phyloP scores from a whole-genome alignment of 139 green algal genomes.

The Chlorokybus atmophyticus region DNA sequence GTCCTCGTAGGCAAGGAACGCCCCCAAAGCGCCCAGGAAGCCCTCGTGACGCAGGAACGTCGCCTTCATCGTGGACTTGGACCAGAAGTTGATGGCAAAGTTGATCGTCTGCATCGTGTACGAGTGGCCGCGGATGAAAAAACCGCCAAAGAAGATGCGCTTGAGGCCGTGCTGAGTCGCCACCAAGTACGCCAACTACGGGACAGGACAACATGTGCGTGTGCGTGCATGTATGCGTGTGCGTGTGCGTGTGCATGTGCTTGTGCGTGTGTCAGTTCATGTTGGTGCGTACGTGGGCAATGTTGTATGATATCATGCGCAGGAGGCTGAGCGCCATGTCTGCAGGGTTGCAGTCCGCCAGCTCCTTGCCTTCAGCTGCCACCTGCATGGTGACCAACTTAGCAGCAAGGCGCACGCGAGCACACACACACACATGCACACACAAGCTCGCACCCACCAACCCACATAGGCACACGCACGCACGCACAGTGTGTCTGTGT shows the following conservation, averaged over 20 bases:
- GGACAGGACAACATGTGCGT: no score
- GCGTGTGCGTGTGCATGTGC: no score
- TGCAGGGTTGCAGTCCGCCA: constrained; percentile 58
- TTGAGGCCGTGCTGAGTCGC: constrained; percentile 74
- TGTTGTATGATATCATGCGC: constrained; percentile 98
- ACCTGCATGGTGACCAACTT: constrained; percentile 2
- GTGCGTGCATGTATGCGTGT: no score
- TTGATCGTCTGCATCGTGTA: constrained; percentile 99
- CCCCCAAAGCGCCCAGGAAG: constrained; percentile 88
- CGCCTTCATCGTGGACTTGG: constrained; percentile 83
- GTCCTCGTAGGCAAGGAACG: constrained; percentile 70
- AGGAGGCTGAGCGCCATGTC: constrained; percentile 82
- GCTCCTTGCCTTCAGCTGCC: constrained; percentile 48
- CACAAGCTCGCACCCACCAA: no score
- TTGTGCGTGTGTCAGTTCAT: no score
- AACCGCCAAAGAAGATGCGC: constrained; percentile 73
- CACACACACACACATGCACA: no score
- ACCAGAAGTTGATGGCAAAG: constrained; percentile 94
- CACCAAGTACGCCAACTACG: constrained; percentile 32
- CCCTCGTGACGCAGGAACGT: constrained; percentile 91
- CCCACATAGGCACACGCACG: background rate
- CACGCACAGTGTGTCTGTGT: no score
- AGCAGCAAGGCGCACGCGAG: background rate
- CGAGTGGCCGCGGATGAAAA: constrained; percentile 95
- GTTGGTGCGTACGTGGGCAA: constrained; percentile 39